Conservation (phyloP, 2,329 filamentous ascomycete species). For the Leptographium wingfieldii region DNA sequence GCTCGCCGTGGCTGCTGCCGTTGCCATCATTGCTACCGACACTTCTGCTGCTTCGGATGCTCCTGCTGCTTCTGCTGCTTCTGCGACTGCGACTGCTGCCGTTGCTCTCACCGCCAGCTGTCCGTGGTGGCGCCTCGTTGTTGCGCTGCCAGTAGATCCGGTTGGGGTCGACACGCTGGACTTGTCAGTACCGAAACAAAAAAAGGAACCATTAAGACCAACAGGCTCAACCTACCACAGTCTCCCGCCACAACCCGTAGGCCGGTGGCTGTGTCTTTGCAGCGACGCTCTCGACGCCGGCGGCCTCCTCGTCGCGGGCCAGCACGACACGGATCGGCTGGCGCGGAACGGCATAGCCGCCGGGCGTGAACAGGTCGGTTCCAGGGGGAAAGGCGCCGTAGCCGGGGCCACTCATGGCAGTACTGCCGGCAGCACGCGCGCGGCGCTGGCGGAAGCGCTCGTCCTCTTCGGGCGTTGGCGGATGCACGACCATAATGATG, state of each 20-base stretch:
- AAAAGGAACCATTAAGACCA: neutral
- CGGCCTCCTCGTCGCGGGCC: conserved; percentile 60
- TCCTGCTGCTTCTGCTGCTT: conserved; percentile 11
- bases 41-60: conserved; percentile 1
- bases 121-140: conserved; percentile 20
- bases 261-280: conserved; percentile 59
- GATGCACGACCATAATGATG: conserved; percentile 49
- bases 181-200: neutral
- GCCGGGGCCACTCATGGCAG: neutral
- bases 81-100: neutral
- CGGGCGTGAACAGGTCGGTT: conserved; percentile 36
- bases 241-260: conserved; percentile 75
- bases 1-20: conserved; percentile 5
- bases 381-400: conserved; percentile 12
- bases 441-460: conserved; percentile 15
- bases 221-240: conserved; percentile 49
- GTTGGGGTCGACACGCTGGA: conserved; percentile 63
- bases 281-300: conserved; percentile 40
- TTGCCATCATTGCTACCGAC: conserved; percentile 1
- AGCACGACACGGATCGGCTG: conserved; percentile 67
- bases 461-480: conserved; percentile 22
- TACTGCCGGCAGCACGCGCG: conserved; percentile 13
- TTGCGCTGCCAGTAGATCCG: conserved; percentile 70
- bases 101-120: conserved; percentile 1
- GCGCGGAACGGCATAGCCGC: conserved; percentile 56